Base-by-base conservation (phyloP, 2,329 filamentous ascomycete species). In the Fusarium nanum region DNA sequence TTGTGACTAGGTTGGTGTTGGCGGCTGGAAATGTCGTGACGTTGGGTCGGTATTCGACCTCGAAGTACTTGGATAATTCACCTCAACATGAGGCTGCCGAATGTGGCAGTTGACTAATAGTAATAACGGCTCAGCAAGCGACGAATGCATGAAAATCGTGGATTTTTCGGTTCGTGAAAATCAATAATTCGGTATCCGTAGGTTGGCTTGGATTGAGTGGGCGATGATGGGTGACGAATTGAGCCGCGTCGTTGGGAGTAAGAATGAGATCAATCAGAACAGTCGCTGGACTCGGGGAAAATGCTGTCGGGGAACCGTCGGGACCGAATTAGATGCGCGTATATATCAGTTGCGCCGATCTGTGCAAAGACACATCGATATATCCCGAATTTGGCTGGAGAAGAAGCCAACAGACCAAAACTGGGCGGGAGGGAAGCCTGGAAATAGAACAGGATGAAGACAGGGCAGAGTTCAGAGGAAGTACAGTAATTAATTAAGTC, bases 141-240 rank as follows among this genome's bases (percentile, higher is more conserved):
- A 67, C 55, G 67, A 64, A 76, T 76, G 71, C 74, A 76, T 76
- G 64, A 76, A 75, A 71, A 55, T 56, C 55, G 64, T 56, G 22
- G 23, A 20, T n/a, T 65, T 42, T 42, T 42, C 22, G 48, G 13
- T 52, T 49, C 37, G 54, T 34, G 22, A 42, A 41, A 34, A 25
- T 47, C 23, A 47, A 67, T 14, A 41, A 37, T 27, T 53, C n/a
- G 23, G 10, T n/a, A 53, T 53, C 14, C 13, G 14, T n/a, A 53
- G 34, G 25, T 42, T 50, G 44, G 41, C 28, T 67, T 56, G 45
- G 27, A 27, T 32, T 42, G 28, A 32, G 22, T 32, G 22, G 50
- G 44, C 44, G 34, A 62, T 37, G 23, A 22, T 32, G 34, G 50
- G 32, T 48, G 25, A 59, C 34, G 23, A 48, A 47, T 57, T 41